Evolutionary conservation across 202 grass and related monocot genomes (phyloP), one percentile per base, ranked within the genome.

Genomic region (Schoenoplectus triqueter): DNA sequence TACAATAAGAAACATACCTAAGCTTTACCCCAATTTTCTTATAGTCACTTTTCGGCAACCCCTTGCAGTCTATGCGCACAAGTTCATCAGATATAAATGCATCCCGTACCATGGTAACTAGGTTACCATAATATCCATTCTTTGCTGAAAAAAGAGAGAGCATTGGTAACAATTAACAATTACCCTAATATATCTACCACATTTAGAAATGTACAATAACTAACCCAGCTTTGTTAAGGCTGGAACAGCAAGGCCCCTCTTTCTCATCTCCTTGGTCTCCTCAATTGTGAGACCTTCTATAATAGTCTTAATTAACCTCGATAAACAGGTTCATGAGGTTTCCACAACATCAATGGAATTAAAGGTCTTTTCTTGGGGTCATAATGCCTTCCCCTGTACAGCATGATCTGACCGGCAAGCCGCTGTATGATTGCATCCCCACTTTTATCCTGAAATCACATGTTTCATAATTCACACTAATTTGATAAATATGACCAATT

Each of bases 1-100:
- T 44, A 77, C 54, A 4, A 60, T 0, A 7, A 82, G 68, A 81
- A 55, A 86, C 90, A 87, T 87, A 98, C 92, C 84, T 91, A 15
- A 98, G 92, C 84, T 98, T 98, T 39, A 95, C 92, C 14, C 95
- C 95, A 64, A 95, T 91, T 90, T 95, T 98, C 79, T 82, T 87
- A 70, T 95, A 98, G 67, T 98, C 91, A 83, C 88, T 93, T 84
- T 85, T 90, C 47, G 90, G 88, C 73, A 98, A 88, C 57, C 92
- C 95, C 80, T 95, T 95, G 77, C 92, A 98, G 45, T 98, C 95
- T 87, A 98, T 93, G 10, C 92, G 88, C n/a, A 91, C 95, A 21
- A 98, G 45, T 59, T 95, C 91, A 78, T 91, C 92, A 14, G 85
- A 66, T 86, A 92, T 21, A 90, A 95, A 92, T 47, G 89, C 92